Evolutionary conservation across 176 grass and related monocot species (phyloP).

Genomic region (Cocos nucifera): DNA sequence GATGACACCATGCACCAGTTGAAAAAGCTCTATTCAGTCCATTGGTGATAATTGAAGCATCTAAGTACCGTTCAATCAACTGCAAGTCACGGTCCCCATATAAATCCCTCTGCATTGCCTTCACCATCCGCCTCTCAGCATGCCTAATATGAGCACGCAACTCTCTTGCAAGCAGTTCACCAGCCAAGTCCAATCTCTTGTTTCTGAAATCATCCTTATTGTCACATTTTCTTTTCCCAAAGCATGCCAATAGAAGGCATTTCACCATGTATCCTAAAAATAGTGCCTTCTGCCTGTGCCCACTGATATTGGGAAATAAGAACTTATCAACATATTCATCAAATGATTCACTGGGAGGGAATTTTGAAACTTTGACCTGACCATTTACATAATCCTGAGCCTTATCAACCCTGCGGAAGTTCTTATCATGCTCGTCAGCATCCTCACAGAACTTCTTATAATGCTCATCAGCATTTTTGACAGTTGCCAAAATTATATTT

Average conservation of each 20-base stretch:
- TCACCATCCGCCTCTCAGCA: constrained; percentile 76
- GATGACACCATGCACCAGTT: constrained; percentile 92
- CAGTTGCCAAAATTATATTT: constrained; percentile 62
- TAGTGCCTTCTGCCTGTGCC: constrained; percentile 61
- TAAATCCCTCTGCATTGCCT: constrained; percentile 86
- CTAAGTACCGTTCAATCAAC: constrained; percentile 47
- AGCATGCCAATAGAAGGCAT: constrained; percentile 68
- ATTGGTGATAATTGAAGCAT: constrained; percentile 81
- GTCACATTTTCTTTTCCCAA: constrained; percentile 79
- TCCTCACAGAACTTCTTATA: constrained; percentile 57
- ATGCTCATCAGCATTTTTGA: constrained; percentile 61
- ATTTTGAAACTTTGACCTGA: constrained; percentile 56
- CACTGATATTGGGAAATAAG: constrained; percentile 65
- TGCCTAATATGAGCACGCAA: constrained; percentile 76
- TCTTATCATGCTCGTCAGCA: constrained; percentile 55
- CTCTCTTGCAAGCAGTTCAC: constrained; percentile 83
- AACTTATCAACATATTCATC: constrained; percentile 71
- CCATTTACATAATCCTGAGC: constrained; percentile 57
- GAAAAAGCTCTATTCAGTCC: constrained; percentile 81
- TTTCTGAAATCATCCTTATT: constrained; percentile 98
- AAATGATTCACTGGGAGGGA: constrained; percentile 65
- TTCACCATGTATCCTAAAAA: constrained; percentile 95
- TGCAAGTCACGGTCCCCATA: constrained; percentile 66
- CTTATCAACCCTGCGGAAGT: constrained; percentile 46
- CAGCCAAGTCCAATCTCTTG: constrained; percentile 72